These are phyloP conservation scores for Lyophyllum atratum DNA, from an alignment of 768 basidiomycete species.

Conservation along the genomic window DNA sequence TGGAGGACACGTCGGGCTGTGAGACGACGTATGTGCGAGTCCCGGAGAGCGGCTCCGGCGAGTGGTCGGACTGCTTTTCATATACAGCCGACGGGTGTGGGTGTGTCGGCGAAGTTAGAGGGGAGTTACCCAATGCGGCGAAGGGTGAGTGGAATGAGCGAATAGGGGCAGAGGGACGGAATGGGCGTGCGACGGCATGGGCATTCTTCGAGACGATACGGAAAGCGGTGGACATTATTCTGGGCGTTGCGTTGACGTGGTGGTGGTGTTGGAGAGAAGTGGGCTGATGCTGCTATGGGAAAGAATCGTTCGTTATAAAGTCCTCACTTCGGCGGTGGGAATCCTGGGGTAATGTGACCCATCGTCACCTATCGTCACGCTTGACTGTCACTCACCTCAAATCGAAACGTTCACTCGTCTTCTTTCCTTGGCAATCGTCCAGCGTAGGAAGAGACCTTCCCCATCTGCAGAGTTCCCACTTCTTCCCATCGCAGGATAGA, in stretches of 20 bases:
- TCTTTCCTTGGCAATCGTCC: background rate
- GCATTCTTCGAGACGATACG: conserved; percentile 25
- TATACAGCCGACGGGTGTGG: conserved; percentile 43
- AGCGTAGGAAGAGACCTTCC: background rate
- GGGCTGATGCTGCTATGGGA: background rate
- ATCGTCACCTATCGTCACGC: conserved; percentile 4
- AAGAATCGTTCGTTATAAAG: conserved; percentile 15
- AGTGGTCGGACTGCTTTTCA: conserved; percentile 62
- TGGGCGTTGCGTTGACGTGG: conserved; percentile 9
- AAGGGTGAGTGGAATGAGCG: conserved; percentile 72
- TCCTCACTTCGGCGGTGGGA: conserved; percentile 23
- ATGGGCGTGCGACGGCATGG: conserved; percentile 20
- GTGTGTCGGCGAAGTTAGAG: conserved; percentile 33
- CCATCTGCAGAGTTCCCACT: background rate
- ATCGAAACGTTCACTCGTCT: conserved; percentile 1
- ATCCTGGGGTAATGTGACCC: conserved; percentile 26
- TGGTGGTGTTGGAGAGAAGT: conserved; percentile 5
- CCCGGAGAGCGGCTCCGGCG: conserved; percentile 50
- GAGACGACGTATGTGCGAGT: conserved; percentile 73
- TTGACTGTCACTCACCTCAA: conserved; percentile 9
- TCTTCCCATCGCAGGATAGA: background rate
- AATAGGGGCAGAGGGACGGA: conserved; percentile 21
- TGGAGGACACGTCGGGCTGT: conserved; percentile 63
- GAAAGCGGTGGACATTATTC: conserved; percentile 32
- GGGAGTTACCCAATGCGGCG: conserved; percentile 46